Evolutionary conservation across 768 basidiomycete species (phyloP), one percentile per base, ranked within the genome.

Genomic region (Boletus subcaerulescens): DNA sequence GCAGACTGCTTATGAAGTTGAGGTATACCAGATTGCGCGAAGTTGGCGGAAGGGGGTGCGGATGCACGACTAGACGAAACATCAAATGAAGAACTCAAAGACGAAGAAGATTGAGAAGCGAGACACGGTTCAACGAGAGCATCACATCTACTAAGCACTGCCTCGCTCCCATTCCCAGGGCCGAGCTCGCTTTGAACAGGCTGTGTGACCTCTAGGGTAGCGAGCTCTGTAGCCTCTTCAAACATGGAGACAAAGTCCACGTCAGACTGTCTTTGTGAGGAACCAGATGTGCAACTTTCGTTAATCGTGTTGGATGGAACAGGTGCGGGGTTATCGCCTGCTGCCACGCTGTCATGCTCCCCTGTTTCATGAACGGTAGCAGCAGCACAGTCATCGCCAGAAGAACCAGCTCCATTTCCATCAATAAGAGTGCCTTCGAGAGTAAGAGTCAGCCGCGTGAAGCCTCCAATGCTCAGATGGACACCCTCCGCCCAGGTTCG

Each of bases 401-500:
- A 70, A 67, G 76, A 58, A 65, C 64, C 68, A 57, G 57, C 53
- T 60, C 62, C 73, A 60, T 60, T 60, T 63, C 69, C 73, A 72
- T 77, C 71, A 73, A 55, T 20, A 60, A 77, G 63, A 66, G 63
- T 66, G 65, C 74, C 79, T 77, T 79, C 66, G 67, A 62, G 33
- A 60, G 62, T 42, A 74, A 68, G 61, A 70, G 73, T 90, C 72
- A 89, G 88, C 72, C 69, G 76, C 75, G 78, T 76, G 82, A 77
- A 80, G 76, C 73, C 69, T 74, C 58, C 43, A 53, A 44, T 48
- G 47, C 59, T 55, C 52, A 58, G 65, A 75, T 70, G 77, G 75
- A 71, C 72, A 75, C 73, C 73, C 75, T 71, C 69, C 65, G 63
- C 64, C 60, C 56, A 59, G 60, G 60, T 71, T 73, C 72, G 74